phyloP scores from a whole-genome alignment of 805 yeast species.

The Lipomyces lipofer region DNA sequence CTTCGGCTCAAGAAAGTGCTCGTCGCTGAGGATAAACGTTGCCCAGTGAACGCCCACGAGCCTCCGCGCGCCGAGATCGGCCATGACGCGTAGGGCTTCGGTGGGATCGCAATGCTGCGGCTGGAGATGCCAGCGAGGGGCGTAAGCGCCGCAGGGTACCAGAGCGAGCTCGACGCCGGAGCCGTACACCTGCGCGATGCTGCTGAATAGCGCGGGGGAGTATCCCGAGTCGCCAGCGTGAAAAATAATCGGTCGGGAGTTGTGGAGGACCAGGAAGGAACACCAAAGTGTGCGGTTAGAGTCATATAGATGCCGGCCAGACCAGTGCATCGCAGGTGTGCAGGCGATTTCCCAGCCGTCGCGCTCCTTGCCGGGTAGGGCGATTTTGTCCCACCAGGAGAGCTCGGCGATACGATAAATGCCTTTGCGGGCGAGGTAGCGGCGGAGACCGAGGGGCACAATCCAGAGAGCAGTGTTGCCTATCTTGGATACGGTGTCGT shows the following conservation, averaged over 20 bases:
- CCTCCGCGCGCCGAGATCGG: conserved; percentile 58
- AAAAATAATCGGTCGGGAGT: conserved; percentile 70
- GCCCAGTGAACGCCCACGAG: conserved; percentile 97
- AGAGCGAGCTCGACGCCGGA: conserved; percentile 61
- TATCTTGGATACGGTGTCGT: conserved; percentile 52
- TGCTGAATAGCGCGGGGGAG: conserved; percentile 65
- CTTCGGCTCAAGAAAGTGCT: conserved; percentile 69
- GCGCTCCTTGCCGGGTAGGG: conserved; percentile 42
- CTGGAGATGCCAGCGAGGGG: conserved; percentile 90
- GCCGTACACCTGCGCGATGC: conserved; percentile 67
- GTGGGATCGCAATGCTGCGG: conserved; percentile 85
- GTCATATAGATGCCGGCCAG: conserved; percentile 80
- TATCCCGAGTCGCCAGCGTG: conserved; percentile 98
- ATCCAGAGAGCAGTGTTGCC: conserved; percentile 74
- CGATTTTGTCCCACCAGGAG: conserved; percentile 87
- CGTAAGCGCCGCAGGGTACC: conserved; percentile 92
- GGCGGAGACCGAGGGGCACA: conserved; percentile 78
- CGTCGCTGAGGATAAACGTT: conserved; percentile 85
- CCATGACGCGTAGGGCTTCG: conserved; percentile 70
- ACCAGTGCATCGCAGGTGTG: conserved; percentile 93
- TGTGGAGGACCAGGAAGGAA: conserved; percentile 68
- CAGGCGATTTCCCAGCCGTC: conserved; percentile 77
- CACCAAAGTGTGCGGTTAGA: conserved; percentile 86
- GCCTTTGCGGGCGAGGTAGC: conserved; percentile 58
- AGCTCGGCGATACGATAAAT: conserved; percentile 67